phyloP scores from a whole-genome alignment of 345 rosid genomes.

The Pelargonium nanum region DNA sequence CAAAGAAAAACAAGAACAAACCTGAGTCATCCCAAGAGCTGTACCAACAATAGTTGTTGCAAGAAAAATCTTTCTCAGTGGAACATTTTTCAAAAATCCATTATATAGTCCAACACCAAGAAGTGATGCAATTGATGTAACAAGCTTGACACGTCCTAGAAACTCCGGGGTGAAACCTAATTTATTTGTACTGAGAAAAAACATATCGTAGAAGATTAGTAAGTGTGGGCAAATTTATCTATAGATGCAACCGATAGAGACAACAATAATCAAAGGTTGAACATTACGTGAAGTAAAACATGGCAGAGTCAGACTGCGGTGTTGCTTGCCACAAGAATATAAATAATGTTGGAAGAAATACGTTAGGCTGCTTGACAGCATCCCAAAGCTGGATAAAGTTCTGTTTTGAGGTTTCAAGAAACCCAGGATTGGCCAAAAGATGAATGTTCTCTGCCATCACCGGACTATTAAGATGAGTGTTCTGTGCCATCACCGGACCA shows the following conservation, averaged over 20 bases:
- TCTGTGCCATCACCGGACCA: conserved; percentile 33
- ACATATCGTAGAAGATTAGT: conserved; percentile 3
- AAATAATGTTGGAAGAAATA: conserved; percentile 74
- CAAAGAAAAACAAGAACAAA: conserved; percentile 17
- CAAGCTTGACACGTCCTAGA: conserved; percentile 87
- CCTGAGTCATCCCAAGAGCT: conserved; percentile 95
- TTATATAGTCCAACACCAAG: conserved; percentile 85
- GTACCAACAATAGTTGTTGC: conserved; percentile 63
- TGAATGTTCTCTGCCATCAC: conserved; percentile 29
- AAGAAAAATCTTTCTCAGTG: conserved; percentile 70
- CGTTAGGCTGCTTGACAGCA: conserved; percentile 74
- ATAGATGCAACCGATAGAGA: background rate
- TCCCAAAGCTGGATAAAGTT: conserved; percentile 52
- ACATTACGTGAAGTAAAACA: conserved; percentile 95
- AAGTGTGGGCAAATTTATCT: conserved; percentile 1
- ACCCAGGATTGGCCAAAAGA: conserved; percentile 31
- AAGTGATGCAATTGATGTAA: conserved; percentile 83
- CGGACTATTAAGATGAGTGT: conserved; percentile 31
- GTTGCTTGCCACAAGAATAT: conserved; percentile 98
- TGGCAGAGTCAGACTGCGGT: conserved; percentile 95
- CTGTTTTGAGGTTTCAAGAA: conserved; percentile 61
- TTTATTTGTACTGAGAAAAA: conserved; percentile 69
- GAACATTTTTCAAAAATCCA: conserved; percentile 77
- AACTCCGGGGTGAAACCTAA: conserved; percentile 94
- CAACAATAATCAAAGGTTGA: conserved; percentile 3